phyloP scores from a whole-genome alignment of 495 filamentous ascomycete species.

The Trypethelium eluteriae region DNA sequence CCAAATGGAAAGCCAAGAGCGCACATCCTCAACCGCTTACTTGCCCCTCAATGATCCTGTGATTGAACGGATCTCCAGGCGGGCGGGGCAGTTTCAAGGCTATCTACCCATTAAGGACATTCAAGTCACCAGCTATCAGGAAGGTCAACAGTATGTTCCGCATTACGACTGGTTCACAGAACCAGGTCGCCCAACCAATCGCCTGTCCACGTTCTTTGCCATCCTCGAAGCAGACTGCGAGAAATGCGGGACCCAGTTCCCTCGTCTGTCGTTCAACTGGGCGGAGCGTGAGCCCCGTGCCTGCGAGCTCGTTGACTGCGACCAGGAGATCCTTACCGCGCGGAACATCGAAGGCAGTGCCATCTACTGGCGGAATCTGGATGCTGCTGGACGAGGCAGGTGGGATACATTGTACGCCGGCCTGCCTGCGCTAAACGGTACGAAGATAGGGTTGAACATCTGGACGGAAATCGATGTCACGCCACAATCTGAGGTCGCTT shows the following conservation, averaged over 20 bases:
- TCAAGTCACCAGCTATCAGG: background rate
- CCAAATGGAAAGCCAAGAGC: constrained; percentile 1
- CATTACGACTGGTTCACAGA: constrained; percentile 1
- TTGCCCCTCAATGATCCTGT: background rate
- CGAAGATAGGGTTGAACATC: background rate
- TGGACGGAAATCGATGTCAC: background rate
- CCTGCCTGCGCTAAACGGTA: background rate
- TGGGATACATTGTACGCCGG: background rate
- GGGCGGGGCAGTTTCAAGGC: background rate
- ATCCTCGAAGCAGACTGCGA: background rate
- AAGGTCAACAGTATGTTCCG: constrained; percentile 1
- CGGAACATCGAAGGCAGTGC: background rate
- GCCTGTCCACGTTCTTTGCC: background rate
- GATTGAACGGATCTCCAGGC: background rate
- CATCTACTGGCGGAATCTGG: background rate
- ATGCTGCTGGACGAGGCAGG: background rate
- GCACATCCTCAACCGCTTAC: background rate
- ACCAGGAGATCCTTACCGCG: background rate
- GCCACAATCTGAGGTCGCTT: background rate
- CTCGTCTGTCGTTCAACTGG: background rate
- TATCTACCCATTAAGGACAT: background rate
- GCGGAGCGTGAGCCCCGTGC: background rate
- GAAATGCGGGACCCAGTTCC: background rate
- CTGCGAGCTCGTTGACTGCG: background rate
- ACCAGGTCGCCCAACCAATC: background rate